Percentiles rank a stretch among this genome's conserved stretches.
Conservation (phyloP, 257 asterid genomes). For the Nicotiana attenuata region DNA sequence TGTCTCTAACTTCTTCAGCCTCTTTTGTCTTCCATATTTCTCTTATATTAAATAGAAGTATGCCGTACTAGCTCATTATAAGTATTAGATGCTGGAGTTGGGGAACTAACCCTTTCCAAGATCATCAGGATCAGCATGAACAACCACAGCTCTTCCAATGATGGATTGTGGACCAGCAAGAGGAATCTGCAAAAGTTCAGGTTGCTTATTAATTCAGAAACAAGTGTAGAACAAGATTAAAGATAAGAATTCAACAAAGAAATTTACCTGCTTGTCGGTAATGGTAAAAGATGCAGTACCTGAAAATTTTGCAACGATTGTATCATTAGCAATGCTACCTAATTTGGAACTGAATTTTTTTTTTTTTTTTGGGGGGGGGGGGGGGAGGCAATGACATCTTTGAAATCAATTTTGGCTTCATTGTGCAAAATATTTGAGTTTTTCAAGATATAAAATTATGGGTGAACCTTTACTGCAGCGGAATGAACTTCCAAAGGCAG, state of each 20-base stretch:
- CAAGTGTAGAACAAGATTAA: neutral
- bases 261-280: conserved; percentile 63
- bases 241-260: neutral
- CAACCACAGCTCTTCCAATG: conserved; percentile 98
- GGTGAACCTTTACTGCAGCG: neutral
- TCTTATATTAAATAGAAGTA: neutral
- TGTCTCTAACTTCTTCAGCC: neutral
- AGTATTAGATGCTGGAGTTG: conserved; percentile 2
- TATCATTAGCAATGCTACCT: neutral
- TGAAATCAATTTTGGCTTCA: neutral
- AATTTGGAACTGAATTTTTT: neutral
- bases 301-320: conserved; percentile 22
- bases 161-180: conserved; percentile 74
- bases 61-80: neutral
- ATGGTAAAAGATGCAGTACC: conserved; percentile 65
- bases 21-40: neutral
- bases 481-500: neutral
- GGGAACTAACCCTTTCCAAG: conserved; percentile 75
- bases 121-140: conserved; percentile 96
- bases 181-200: conserved; percentile 51
- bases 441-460: neutral
- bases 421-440: neutral
- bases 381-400: neutral
- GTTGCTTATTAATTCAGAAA: neutral
- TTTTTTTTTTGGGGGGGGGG: neutral